Evolutionary conservation across 139 green algal species (phyloP), one percentile per base, ranked within the genome.

Genomic region (Auxenochlorella protothecoides): DNA sequence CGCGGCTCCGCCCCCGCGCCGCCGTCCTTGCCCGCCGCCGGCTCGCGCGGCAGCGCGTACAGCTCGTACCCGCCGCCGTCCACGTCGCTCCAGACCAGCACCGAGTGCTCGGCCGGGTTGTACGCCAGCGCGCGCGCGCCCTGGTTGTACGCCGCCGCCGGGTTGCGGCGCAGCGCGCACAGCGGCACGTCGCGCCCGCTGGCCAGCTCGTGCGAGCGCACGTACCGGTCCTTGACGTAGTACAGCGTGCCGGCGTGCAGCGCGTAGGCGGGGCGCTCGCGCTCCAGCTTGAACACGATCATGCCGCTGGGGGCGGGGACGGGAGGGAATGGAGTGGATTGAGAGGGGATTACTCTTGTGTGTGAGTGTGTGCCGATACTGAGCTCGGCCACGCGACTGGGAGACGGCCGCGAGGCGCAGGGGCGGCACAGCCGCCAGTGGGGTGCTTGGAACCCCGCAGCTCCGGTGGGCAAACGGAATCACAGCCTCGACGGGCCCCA

Each of bases 201-300:
- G 53, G 75, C 55, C 68, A 92, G 96, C 77, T 99, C 95, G 73
- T 92, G 98, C 8, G 77, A 86, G 68, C 95, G 89, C 77, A 99
- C 83, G 83, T 96, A 97, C 65, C 95, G 87, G 73, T 97, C 94
- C 86, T 97, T 98, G 70, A 99, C 86, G 77, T 98, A 99, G 85
- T 96, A 99, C 72, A 99, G 83, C 14, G 72, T 88, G 72, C 76
- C 79, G 52, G 84, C 83, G 78, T 98, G 87, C 5, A 79, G 81
- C 55, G 87, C 85, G 80, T 93, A 97, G 1, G 95, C 92, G 5
- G 93, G 95, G 4, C 95, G 82, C 83, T 99, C 95, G 16, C 95
- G 85, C 87, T 99, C 95, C 72, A 99, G 85, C 88, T 99, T 99
- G 86, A 99, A 99, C 56, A 99, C 95, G 59, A 98, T 96, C 95